These are phyloP conservation scores for Colletotrichum limetticola DNA, from an alignment of 2,329 filamentous ascomycete genomes.

Conservation along the genomic window DNA sequence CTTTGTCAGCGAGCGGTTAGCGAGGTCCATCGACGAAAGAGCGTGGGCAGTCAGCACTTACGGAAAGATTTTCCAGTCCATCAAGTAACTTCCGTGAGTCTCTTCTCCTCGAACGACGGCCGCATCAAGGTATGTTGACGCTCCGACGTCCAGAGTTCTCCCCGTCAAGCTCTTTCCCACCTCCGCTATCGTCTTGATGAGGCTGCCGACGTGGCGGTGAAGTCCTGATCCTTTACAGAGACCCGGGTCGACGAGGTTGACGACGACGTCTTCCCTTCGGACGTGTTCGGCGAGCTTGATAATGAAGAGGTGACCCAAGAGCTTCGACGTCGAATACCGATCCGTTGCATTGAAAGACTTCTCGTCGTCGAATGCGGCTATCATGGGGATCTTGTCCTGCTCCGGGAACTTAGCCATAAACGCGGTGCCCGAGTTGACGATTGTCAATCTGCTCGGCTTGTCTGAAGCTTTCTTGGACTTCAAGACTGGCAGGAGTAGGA, in stretches of 20 bases:
- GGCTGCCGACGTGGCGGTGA: conserved; percentile 40
- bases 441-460: conserved; percentile 40
- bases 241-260: conserved; percentile 60
- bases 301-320: conserved; percentile 47
- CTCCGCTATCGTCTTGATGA: neutral
- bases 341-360: conserved; percentile 36
- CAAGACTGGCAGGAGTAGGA: conserved; percentile 47
- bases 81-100: conserved; percentile 59
- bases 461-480: conserved; percentile 38
- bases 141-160: conserved; percentile 48
- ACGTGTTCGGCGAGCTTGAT: conserved; percentile 49
- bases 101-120: conserved; percentile 55
- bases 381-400: conserved; percentile 34
- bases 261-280: conserved; percentile 49
- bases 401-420: conserved; percentile 40
- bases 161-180: conserved; percentile 39
- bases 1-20: conserved; percentile 40
- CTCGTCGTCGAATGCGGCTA: conserved; percentile 44
- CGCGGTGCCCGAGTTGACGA: conserved; percentile 44
- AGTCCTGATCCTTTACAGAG: conserved; percentile 55
- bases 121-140: conserved; percentile 58
- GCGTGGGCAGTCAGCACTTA: conserved; percentile 43
- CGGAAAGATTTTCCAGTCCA: conserved; percentile 57
- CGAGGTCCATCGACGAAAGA: neutral
- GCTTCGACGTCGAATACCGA: conserved; percentile 43